These are phyloP conservation scores for Rubia tinctorum DNA, from an alignment of 305 asterid species.

Conservation along the genomic window DNA sequence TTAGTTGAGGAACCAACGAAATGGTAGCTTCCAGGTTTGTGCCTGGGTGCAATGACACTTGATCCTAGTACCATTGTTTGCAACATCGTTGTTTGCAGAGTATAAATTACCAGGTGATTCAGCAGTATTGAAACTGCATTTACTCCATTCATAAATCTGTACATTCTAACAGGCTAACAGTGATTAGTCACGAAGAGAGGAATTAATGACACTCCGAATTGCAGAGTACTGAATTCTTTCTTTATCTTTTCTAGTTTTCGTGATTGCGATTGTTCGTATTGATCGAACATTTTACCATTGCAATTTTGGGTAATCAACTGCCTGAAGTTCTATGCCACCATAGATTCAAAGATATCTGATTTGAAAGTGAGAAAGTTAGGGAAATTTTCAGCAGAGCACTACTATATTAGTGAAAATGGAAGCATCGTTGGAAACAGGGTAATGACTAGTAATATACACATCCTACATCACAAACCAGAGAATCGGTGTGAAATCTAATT, in stretches of 20 bases:
- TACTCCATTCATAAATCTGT: neutral
- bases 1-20: too few species aligned
- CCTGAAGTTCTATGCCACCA: too few species aligned
- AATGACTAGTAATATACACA: constrained; percentile 12
- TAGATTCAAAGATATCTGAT: too few species aligned
- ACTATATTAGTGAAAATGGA: neutral
- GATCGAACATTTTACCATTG: neutral
- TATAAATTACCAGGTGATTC: neutral
- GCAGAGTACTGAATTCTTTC: neutral
- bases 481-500: constrained; percentile 7
- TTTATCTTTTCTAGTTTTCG: neutral
- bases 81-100: neutral
- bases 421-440: neutral
- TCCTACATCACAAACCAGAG: constrained; percentile 6
- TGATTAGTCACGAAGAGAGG: neutral
- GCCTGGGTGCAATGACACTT: neutral
- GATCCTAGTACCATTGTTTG: neutral
- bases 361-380: neutral
- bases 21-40: neutral
- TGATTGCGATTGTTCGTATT: neutral
- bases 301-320: neutral
- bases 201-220: too few species aligned
- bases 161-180: neutral
- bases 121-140: neutral
- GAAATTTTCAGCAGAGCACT: neutral